Evolutionary conservation across 257 asterid genomes (phyloP).

Genomic region (Craterostigma plantagineum): DNA sequence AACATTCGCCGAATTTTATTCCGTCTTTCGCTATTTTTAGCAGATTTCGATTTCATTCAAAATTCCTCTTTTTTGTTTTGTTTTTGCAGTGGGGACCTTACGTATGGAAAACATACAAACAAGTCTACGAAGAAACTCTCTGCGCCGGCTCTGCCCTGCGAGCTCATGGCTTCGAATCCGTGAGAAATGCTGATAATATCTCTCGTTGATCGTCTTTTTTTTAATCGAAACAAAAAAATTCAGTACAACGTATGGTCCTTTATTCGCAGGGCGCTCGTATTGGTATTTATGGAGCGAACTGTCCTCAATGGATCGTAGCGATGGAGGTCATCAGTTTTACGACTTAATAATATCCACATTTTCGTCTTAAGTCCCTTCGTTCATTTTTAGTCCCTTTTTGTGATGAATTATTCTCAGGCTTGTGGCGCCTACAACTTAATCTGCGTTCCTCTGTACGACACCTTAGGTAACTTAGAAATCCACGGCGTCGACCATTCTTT

Average conservation of each 20-base stretch:
- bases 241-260: not conserved
- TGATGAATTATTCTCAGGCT: constrained; percentile 29
- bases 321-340: constrained; percentile 55
- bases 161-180: constrained; percentile 53
- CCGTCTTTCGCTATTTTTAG: not conserved
- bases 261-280: constrained; percentile 49
- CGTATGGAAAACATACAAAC: constrained; percentile 64
- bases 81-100: constrained; percentile 97
- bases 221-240: not conserved
- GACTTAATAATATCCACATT: not conserved
- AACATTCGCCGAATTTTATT: constrained; percentile 1
- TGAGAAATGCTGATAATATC: constrained; percentile 31
- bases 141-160: constrained; percentile 64
- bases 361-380: not conserved
- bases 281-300: constrained; percentile 81
- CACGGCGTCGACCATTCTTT: not conserved
- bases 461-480: constrained; percentile 44
- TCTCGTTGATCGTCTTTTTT: not conserved
- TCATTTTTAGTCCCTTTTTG: not conserved
- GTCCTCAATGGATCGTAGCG: constrained; percentile 97
- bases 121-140: constrained; percentile 55
- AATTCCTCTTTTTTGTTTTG: too few relatives aligned
- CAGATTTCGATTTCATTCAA: not conserved
- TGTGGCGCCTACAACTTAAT: constrained; percentile 66
- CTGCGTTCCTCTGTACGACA: constrained; percentile 89